Percentiles rank a stretch among this genome's conserved stretches.
Evolutionary conservation across 768 basidiomycete genomes (phyloP).

Genomic region (Termitomyces sp.): DNA sequence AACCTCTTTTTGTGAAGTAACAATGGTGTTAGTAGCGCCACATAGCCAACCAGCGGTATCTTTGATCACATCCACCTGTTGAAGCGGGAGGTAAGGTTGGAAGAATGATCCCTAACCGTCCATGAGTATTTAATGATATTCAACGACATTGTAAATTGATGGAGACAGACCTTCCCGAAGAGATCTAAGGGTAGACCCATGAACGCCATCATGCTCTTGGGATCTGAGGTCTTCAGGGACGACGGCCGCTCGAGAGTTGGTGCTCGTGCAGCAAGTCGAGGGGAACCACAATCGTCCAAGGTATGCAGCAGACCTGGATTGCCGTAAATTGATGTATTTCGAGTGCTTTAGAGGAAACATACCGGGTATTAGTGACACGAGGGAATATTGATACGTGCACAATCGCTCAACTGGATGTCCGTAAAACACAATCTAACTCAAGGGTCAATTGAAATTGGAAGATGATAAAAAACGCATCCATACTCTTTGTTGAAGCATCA

Average conservation of each 20-base stretch:
- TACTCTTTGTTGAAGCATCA: slow-evolving; percentile 92
- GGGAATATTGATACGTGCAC: slow-evolving; percentile 96
- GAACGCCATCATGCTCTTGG: slow-evolving; percentile 86
- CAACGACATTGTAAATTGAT: no score
- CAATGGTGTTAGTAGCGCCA: slow-evolving; percentile 94
- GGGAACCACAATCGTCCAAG: slow-evolving; percentile 89
- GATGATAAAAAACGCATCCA: neutral
- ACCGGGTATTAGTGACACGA: slow-evolving; percentile 93
- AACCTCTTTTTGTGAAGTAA: slow-evolving; percentile 89
- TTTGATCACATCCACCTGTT: slow-evolving; percentile 87
- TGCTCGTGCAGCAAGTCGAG: slow-evolving; percentile 68
- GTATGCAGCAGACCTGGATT: slow-evolving; percentile 76
- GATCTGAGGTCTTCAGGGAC: slow-evolving; percentile 83
- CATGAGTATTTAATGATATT: neutral
- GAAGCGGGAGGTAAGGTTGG: slow-evolving; percentile 94
- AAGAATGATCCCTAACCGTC: slow-evolving; percentile 82
- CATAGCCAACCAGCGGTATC: slow-evolving; percentile 84
- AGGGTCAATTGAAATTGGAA: neutral
- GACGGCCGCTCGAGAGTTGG: slow-evolving; percentile 62
- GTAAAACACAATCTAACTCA: slow-evolving; percentile 84
- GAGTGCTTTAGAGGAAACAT: slow-evolving; percentile 12
- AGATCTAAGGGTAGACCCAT: slow-evolving; percentile 91
- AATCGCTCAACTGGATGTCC: slow-evolving; percentile 95
- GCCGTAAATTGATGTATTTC: neutral
- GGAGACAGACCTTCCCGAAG: slow-evolving; percentile 72